phyloP scores from a whole-genome alignment of 306 rosid genomes.

The Quercus agrifolia region DNA sequence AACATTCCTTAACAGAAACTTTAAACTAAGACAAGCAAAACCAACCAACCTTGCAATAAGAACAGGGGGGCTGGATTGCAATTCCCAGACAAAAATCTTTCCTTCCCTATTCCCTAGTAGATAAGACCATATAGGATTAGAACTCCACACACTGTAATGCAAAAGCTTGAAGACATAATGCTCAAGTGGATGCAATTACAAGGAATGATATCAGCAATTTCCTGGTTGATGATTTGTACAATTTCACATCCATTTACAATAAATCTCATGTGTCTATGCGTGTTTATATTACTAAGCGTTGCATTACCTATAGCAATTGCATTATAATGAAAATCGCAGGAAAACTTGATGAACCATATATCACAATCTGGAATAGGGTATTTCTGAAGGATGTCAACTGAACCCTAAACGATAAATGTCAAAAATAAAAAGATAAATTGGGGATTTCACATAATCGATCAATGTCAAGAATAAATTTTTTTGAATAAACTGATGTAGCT shows the following conservation, averaged over 20 bases:
- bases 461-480: neutral
- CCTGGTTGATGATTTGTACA: neutral
- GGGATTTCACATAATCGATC: neutral
- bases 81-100: slow-evolving; percentile 86
- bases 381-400: slow-evolving; percentile 86
- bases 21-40: neutral
- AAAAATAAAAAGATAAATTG: neutral
- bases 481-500: neutral
- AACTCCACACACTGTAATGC: neutral
- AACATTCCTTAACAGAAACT: neutral
- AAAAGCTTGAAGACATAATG: slow-evolving; percentile 1
- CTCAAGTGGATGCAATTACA: neutral
- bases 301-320: slow-evolving; percentile 77
- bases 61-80: slow-evolving; percentile 86
- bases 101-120: slow-evolving; percentile 87
- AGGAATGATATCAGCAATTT: neutral
- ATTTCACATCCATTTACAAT: too few relatives aligned
- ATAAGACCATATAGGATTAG: neutral
- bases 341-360: slow-evolving; percentile 97
- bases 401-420: slow-evolving; percentile 43
- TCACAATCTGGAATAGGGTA: slow-evolving; percentile 97
- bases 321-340: slow-evolving; percentile 81
- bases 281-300: neutral
- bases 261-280: too few relatives aligned
- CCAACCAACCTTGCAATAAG: slow-evolving; percentile 61